These are phyloP conservation scores for Clonostachys rosea DNA, from an alignment of 2,329 filamentous ascomycete species.

Conservation along the genomic window DNA sequence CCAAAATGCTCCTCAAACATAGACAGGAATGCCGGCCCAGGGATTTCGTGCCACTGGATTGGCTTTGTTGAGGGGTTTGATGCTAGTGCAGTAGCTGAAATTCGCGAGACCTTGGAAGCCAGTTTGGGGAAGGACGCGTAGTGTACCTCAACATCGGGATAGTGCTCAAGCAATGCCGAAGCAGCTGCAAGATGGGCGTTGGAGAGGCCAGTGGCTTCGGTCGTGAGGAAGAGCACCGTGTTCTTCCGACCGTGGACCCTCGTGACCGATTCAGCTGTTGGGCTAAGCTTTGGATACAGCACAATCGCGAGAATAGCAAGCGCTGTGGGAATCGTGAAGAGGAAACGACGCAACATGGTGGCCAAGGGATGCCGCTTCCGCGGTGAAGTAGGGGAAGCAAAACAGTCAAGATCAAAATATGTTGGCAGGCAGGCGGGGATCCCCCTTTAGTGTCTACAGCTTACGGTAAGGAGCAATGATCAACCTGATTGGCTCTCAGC, in stretches of 20 bases:
- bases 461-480: no score
- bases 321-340: no score
- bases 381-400: no score
- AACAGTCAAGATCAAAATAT: no score
- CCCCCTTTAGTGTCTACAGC: no score
- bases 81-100: conserved; percentile 7
- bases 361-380: no score
- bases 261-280: no score
- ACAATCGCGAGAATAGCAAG: no score
- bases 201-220: conserved; percentile 22
- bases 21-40: conserved; percentile 6
- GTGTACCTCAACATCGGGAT: conserved; percentile 24
- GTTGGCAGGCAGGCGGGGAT: no score
- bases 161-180: conserved; percentile 21
- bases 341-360: no score
- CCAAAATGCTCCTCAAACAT: neutral
- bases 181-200: conserved; percentile 29
- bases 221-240: conserved; percentile 24
- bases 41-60: conserved; percentile 15
- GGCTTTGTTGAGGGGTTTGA: conserved; percentile 6
- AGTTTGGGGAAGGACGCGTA: conserved; percentile 22
- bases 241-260: conserved; percentile 12
- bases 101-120: conserved; percentile 3
- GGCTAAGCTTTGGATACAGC: no score
- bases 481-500: no score